Base-by-base conservation (phyloP, 2,329 filamentous ascomycete species). In the Exophiala calicioides region DNA sequence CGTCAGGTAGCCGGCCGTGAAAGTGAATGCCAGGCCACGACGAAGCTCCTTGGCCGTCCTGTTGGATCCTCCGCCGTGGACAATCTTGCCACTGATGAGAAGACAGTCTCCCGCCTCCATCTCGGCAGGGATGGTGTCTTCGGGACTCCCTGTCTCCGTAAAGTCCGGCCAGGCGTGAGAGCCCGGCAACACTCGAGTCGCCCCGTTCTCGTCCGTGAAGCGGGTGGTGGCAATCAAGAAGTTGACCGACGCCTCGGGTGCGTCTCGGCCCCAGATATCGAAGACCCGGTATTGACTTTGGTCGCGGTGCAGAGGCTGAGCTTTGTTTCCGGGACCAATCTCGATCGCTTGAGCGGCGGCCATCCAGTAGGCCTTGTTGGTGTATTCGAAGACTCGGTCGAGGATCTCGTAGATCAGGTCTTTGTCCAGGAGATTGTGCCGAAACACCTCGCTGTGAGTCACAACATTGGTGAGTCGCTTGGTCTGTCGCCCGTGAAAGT, bases 11-110 rank as follows among this genome's bases (percentile, higher is more conserved):
- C 32, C 30, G 3, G 26, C 21, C 34, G 45, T 37, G n/a, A 50
- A 40, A 9, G 38, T 26, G n/a, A 52, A 39, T 8, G 50, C 41
- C 9, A 58, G 21, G n/a, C 50, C 53, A 15, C 46, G 48, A 26
- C 52, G 49, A 30, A 41, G n/a, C 7, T 30, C 7, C 23, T 46
- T 30, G 5, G 21, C 30, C 8, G 49, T 52, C 15, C 31, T 34
- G 38, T 55, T 57, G 6, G 32, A 39, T n/a, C 51, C 57, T 20
- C 53, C 55, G 16, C 55, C 57, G 41, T 59, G 57, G 15, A 55
- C 40, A 5, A 35, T 34, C 34, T 56, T 56, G 18, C 50, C 55
- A 18, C 30, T 44, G 13, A 58, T 39, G 10, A 58, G 30, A 13
- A 51, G 12, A 4, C 24, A 39, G 36, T 58, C 57, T 7, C 57